These are phyloP conservation scores for Colletotrichum costaricense DNA, from an alignment of 2,329 filamentous ascomycete species.

Conservation along the genomic window DNA sequence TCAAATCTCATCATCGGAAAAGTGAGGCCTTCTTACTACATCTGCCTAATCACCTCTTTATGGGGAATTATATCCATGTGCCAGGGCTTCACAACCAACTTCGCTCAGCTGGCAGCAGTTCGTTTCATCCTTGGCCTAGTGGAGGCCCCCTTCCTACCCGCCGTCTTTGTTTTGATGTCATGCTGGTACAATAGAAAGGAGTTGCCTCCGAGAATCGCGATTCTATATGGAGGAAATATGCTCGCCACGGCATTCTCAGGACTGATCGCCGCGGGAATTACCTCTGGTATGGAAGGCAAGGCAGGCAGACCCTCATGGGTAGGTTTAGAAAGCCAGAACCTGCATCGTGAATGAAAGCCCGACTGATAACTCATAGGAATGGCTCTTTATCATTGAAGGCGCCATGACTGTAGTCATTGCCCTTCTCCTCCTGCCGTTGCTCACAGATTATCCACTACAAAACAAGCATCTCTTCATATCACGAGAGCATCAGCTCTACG, in stretches of 20 bases:
- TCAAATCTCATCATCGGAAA: slow-evolving; percentile 27
- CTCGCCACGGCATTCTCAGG: slow-evolving; percentile 76
- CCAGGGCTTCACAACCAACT: slow-evolving; percentile 13
- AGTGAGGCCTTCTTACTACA: slow-evolving; percentile 12
- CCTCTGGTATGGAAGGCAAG: slow-evolving; percentile 59
- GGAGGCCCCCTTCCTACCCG: slow-evolving; percentile 60
- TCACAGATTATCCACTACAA: slow-evolving; percentile 39
- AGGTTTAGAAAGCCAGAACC: background rate
- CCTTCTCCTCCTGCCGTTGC: slow-evolving; percentile 35
- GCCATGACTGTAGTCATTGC: slow-evolving; percentile 44
- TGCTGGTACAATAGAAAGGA: slow-evolving; percentile 76
- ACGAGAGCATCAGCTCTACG: slow-evolving; percentile 15
- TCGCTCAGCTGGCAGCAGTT: slow-evolving; percentile 29
- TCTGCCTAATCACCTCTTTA: slow-evolving; percentile 15
- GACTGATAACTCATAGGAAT: slow-evolving; percentile 53
- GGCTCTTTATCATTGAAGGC: slow-evolving; percentile 70
- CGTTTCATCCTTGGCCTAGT: slow-evolving; percentile 64
- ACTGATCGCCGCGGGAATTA: slow-evolving; percentile 72
- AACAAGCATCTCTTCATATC: slow-evolving; percentile 24
- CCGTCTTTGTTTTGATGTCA: slow-evolving; percentile 62
- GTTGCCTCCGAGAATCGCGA: slow-evolving; percentile 69
- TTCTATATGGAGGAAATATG: slow-evolving; percentile 70
- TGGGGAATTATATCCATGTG: slow-evolving; percentile 23
- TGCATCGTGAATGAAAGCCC: slow-evolving; percentile 9
- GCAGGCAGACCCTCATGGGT: slow-evolving; percentile 22